Conservation (phyloP, 306 rosid species). For the Lathyrus tuberosus region DNA sequence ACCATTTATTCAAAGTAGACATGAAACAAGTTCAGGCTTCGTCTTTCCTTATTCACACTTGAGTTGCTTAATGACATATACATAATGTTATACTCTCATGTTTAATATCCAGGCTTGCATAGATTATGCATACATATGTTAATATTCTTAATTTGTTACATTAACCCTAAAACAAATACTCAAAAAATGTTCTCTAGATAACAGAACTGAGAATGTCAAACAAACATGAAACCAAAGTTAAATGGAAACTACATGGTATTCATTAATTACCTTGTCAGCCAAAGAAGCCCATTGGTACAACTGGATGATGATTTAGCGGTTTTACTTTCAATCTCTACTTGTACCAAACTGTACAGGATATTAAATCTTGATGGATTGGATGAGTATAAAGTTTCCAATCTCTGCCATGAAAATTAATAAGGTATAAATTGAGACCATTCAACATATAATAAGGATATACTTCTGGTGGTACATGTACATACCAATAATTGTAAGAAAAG, state of each 20-base stretch:
- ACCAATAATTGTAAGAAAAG: neutral
- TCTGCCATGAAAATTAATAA: conserved; percentile 55
- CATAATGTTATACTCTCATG: neutral
- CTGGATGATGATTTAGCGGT: conserved; percentile 88
- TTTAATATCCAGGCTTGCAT: neutral
- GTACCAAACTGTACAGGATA: conserved; percentile 76
- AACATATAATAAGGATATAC: conserved; percentile 24
- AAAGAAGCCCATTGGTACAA: conserved; percentile 97
- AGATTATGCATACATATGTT: neutral
- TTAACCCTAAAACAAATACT: neutral
- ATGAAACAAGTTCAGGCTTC: conserved; percentile 14
- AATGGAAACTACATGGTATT: conserved; percentile 17
- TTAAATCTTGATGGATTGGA: conserved; percentile 65
- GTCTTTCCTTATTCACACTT: conserved; percentile 2
- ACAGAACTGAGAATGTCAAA: conserved; percentile 31
- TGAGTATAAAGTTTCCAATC: conserved; percentile 76
- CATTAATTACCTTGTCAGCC: conserved; percentile 90
- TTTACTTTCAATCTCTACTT: conserved; percentile 72
- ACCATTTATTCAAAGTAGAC: neutral
- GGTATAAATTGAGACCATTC: conserved; percentile 30
- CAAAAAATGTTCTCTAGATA: neutral
- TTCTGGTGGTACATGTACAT: neutral
- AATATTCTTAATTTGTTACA: neutral
- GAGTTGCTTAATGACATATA: conserved; percentile 9
- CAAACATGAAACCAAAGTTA: conserved; percentile 22